A percentile compares a stretch with the other conserved stretches of the same genome.
These are phyloP conservation scores for Aspergillus flavus DNA, from an alignment of 2,329 filamentous ascomycete genomes.

Conservation along the genomic window DNA sequence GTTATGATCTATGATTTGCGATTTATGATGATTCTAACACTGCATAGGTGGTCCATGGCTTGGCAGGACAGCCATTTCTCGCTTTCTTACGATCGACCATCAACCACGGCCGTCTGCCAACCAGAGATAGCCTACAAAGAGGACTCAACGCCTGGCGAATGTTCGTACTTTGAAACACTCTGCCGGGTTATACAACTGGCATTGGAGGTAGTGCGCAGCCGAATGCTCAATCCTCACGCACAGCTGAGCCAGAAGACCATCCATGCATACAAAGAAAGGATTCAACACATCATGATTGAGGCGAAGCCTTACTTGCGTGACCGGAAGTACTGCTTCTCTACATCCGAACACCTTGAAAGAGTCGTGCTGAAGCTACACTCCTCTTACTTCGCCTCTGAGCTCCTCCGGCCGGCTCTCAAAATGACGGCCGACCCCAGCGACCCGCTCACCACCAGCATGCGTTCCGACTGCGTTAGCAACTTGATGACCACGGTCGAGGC, in stretches of 20 bases:
- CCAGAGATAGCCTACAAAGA: slow-evolving; percentile 54
- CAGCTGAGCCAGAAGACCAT: slow-evolving; percentile 58
- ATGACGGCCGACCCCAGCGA: slow-evolving; percentile 49
- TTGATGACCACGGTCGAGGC: slow-evolving; percentile 61
- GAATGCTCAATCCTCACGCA: slow-evolving; percentile 56
- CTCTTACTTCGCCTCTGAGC: slow-evolving; percentile 64
- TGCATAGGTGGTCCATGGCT: slow-evolving; percentile 60
- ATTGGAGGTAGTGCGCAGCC: slow-evolving; percentile 62
- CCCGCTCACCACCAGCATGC: slow-evolving; percentile 43
- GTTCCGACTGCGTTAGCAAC: slow-evolving; percentile 58
- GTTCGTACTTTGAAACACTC: slow-evolving; percentile 61
- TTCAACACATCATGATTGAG: slow-evolving; percentile 60
- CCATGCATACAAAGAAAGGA: slow-evolving; percentile 58
- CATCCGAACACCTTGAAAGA: slow-evolving; percentile 59
- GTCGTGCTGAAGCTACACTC: slow-evolving; percentile 64
- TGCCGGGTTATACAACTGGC: slow-evolving; percentile 57
- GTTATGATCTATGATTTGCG: too few species aligned
- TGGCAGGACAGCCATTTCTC: slow-evolving; percentile 68
- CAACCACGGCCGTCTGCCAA: slow-evolving; percentile 57
- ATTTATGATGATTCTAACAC: background rate
- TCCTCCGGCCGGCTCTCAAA: slow-evolving; percentile 63
- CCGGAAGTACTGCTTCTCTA: slow-evolving; percentile 42
- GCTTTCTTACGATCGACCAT: slow-evolving; percentile 63
- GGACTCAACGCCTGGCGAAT: slow-evolving; percentile 50
- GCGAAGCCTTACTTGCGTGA: slow-evolving; percentile 61